Evolutionary conservation across 768 basidiomycete species (phyloP).

Genomic region (Termitomyces sp.): DNA sequence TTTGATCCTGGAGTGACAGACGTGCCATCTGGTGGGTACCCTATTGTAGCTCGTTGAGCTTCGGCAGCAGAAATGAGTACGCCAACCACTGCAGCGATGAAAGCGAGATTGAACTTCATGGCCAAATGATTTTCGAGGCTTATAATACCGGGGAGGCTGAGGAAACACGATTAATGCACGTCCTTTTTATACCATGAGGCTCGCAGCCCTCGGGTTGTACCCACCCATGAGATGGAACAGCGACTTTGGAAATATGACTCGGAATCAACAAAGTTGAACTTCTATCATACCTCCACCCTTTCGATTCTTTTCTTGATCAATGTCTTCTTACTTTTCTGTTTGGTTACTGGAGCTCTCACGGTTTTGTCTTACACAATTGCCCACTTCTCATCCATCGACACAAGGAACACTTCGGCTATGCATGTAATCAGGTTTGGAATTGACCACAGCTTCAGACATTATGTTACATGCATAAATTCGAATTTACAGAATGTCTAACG

Average conservation of each 20-base stretch:
- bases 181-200: background rate
- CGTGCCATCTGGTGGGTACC: slow-evolving; percentile 29
- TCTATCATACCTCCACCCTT: background rate
- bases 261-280: background rate
- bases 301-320: too few species aligned
- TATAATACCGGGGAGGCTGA: background rate
- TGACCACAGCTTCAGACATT: too few species aligned
- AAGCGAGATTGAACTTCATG: background rate
- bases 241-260: background rate
- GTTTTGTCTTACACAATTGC: too few species aligned
- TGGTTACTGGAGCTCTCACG: background rate
- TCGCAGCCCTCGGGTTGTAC: background rate
- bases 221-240: background rate
- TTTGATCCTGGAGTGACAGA: slow-evolving; percentile 28
- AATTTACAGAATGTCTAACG: too few species aligned
- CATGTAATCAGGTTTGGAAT: too few species aligned
- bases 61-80: slow-evolving; percentile 27
- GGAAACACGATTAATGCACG: background rate
- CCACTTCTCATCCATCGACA: background rate
- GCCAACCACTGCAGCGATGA: background rate
- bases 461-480: background rate
- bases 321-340: too few species aligned
- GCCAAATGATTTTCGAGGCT: background rate
- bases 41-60: slow-evolving; percentile 37
- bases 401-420: too few species aligned